Percentiles rank a stretch among this genome's conserved stretches.
Evolutionary conservation across 768 basidiomycete genomes (phyloP).

Genomic region (Phaffia australis): DNA sequence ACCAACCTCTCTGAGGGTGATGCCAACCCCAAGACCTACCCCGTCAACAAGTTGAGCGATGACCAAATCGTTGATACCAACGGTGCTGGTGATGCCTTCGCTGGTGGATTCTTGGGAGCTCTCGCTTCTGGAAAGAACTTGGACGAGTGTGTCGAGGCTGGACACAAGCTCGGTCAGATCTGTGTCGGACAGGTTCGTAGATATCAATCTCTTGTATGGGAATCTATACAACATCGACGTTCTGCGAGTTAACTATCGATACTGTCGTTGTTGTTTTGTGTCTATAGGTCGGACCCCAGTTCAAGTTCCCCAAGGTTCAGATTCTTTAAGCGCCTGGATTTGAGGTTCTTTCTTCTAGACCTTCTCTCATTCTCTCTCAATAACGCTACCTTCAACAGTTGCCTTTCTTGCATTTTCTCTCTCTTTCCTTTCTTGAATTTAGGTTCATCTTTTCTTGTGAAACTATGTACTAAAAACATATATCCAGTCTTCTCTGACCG

Average conservation of each 20-base stretch:
- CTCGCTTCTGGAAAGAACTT: conserved; percentile 64
- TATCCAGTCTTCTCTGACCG: conserved; percentile 6
- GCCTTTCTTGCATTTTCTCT: conserved; percentile 8
- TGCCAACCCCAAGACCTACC: conserved; percentile 47
- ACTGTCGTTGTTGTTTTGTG: neutral
- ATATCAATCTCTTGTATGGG: neutral
- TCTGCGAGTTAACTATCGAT: neutral
- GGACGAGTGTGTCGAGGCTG: conserved; percentile 66
- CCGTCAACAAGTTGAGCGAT: conserved; percentile 50
- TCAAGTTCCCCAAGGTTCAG: conserved; percentile 48
- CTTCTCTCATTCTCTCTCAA: neutral
- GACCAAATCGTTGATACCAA: conserved; percentile 87
- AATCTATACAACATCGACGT: neutral
- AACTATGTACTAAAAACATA: neutral
- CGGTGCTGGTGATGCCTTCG: conserved; percentile 94
- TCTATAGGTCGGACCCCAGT: conserved; percentile 49
- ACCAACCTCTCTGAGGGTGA: conserved; percentile 44
- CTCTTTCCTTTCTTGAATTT: neutral
- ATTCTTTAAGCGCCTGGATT: conserved; percentile 16
- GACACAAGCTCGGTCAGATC: conserved; percentile 77
- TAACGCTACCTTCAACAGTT: neutral
- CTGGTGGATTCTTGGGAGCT: conserved; percentile 88
- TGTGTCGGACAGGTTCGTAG: conserved; percentile 60
- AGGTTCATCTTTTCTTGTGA: neutral
- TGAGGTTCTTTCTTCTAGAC: neutral